phyloP scores from a whole-genome alignment of 495 filamentous ascomycete species.

The Aeminium ludgeri region DNA sequence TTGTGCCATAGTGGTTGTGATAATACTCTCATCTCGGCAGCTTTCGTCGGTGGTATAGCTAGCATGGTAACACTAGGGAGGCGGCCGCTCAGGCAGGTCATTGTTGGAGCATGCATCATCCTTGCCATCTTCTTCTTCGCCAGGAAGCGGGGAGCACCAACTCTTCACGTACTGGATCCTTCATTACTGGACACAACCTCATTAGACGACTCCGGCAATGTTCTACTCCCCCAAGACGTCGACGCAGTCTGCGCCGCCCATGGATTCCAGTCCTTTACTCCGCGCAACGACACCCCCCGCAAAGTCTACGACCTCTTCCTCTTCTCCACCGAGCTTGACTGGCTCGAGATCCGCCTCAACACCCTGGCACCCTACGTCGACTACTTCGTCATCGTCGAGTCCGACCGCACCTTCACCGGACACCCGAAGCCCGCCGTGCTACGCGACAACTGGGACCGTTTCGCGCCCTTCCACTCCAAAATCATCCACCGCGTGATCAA shows the following conservation, averaged over 20 bases:
- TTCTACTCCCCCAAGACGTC: too few species aligned
- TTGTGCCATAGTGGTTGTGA: too few species aligned
- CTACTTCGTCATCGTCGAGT: constrained; percentile 41
- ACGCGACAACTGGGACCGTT: constrained; percentile 25
- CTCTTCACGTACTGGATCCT: too few species aligned
- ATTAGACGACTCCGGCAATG: too few species aligned
- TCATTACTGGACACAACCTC: too few species aligned
- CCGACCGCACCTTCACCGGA: constrained; percentile 33
- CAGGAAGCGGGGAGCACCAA: too few species aligned
- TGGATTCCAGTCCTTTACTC: constrained; percentile 26
- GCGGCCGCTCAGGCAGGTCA: too few species aligned
- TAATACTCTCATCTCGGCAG: too few species aligned
- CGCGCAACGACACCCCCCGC: constrained; percentile 19
- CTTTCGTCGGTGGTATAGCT: too few species aligned
- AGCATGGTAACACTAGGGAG: too few species aligned
- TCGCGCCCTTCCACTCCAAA: constrained; percentile 31
- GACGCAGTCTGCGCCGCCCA: constrained; percentile 30
- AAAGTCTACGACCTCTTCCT: constrained; percentile 41
- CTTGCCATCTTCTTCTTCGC: too few species aligned
- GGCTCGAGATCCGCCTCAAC: constrained; percentile 41
- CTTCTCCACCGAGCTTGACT: constrained; percentile 39
- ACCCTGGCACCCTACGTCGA: constrained; percentile 33
- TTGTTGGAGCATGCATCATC: too few species aligned
- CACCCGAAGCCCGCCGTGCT: constrained; percentile 33
- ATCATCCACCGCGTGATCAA: constrained; percentile 38